Base-by-base conservation (phyloP, 768 basidiomycete species). In the Psilocybe azurescens region DNA sequence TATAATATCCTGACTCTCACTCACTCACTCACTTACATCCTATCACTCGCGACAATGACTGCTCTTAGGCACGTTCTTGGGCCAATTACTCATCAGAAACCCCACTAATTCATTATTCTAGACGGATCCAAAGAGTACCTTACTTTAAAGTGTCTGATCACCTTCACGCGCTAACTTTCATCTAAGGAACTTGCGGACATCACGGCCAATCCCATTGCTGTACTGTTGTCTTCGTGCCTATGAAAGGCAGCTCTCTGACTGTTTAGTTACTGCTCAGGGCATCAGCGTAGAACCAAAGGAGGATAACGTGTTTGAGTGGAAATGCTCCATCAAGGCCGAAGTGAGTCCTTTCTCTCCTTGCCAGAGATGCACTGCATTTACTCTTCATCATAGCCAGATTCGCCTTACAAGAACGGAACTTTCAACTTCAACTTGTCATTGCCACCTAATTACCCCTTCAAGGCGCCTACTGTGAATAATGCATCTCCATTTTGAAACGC, bases 381-480 rank as follows among this genome's bases (percentile, higher is more conserved):
- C 11, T 29, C 20, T 24, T 55, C 46, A 29, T 47, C 6, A 38
- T 24, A 94, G 93, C 70, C 85, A 50, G 87, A 90, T 65, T 91
- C 90, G 30, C 94, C 93, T 0, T 95, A 95, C 82, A 91, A 89
- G 74, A 84, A 83, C 55, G 93, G 94, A 52, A 91, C 84, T 0
- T 95, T 93, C 75, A 81, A 85, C 66, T 94, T 94, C 74, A 88
- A 76, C 41, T 72, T 94, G 11, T 75, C 78, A n/a, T 78, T 95
- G n/a, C 91, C 93, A 1, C 68, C 80, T n/a, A 89, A 86, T 73
- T 95, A 89, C 66, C 93, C 94, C 7, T 95, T 95, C 86, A 94
- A 95, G 74, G 86, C 94, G 3, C 93, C 93, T 39, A 81, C 82
- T 60, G 92, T 93, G 75, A 67, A 80, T 67, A 41, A 38, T 47